Evolutionary conservation across 202 grass and related monocot genomes (phyloP).

Genomic region (Setaria viridis): DNA sequence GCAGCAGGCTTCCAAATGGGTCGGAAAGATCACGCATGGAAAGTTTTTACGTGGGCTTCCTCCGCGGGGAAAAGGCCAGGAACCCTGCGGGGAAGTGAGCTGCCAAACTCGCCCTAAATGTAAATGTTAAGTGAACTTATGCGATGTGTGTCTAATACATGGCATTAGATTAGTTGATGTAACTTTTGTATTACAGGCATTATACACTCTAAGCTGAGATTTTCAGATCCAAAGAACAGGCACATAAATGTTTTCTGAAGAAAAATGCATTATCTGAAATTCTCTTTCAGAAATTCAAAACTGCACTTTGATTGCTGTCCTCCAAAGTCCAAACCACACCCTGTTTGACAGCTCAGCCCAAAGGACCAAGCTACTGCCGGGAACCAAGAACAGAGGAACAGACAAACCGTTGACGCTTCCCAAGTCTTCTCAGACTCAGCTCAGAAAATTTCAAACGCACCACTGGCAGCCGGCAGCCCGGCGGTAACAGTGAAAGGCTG

Average conservation of each 20-base stretch:
- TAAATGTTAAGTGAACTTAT: too few species aligned
- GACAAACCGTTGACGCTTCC: slow-evolving; percentile 24
- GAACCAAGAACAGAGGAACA: neutral
- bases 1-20: too few species aligned
- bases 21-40: too few species aligned
- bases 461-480: slow-evolving; percentile 1
- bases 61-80: too few species aligned
- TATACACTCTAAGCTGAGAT: neutral
- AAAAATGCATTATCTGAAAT: neutral
- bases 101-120: too few species aligned
- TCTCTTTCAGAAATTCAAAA: neutral
- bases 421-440: neutral
- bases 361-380: neutral
- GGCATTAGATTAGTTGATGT: neutral
- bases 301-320: too few species aligned
- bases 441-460: slow-evolving; percentile 3
- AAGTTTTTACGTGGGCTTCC: too few species aligned
- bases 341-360: neutral
- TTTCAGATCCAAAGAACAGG: neutral
- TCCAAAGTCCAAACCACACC: too few species aligned
- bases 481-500: neutral
- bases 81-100: too few species aligned
- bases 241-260: neutral
- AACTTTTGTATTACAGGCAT: neutral
- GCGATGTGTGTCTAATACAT: neutral